Percentiles rank a stretch among this genome's conserved stretches.
Evolutionary conservation across 495 filamentous ascomycete species (phyloP).

Genomic region (Xeromyces bisporus): DNA sequence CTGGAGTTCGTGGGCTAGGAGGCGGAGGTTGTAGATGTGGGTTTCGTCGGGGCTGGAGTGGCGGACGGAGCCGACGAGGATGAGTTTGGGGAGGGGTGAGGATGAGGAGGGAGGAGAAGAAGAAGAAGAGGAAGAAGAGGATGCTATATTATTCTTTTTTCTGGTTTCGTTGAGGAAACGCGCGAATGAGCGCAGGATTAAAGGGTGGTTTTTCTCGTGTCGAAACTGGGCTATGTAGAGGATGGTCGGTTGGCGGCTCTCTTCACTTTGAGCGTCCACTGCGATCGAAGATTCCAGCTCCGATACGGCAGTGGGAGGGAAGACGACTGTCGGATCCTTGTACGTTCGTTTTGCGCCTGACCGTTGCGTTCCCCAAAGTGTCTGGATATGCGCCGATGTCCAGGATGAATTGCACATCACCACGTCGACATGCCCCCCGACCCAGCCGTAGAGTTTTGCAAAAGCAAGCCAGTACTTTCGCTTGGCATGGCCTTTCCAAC

Average conservation of each 20-base stretch:
- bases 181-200: slow-evolving; percentile 71
- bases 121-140: too few species aligned
- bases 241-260: slow-evolving; percentile 45
- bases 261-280: slow-evolving; percentile 47
- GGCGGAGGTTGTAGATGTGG: slow-evolving; percentile 75
- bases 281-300: slow-evolving; percentile 59
- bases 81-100: slow-evolving; percentile 32
- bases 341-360: slow-evolving; percentile 17
- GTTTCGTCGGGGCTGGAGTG: slow-evolving; percentile 63
- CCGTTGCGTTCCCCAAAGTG: slow-evolving; percentile 55
- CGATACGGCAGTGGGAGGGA: slow-evolving; percentile 77
- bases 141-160: too few species aligned
- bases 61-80: slow-evolving; percentile 77
- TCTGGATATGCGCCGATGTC: slow-evolving; percentile 71
- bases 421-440: slow-evolving; percentile 67
- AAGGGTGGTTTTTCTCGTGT: slow-evolving; percentile 85
- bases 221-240: slow-evolving; percentile 96
- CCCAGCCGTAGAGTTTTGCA: slow-evolving; percentile 59
- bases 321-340: slow-evolving; percentile 47
- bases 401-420: slow-evolving; percentile 96
- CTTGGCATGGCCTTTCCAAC: slow-evolving; percentile 49
- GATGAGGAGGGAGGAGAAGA: slow-evolving; percentile 24
- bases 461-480: slow-evolving; percentile 74
- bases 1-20: slow-evolving; percentile 73
- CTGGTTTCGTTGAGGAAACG: slow-evolving; percentile 40